Base-by-base conservation (phyloP, 208 protist genomes). In the Sergeia podlipaevii region DNA sequence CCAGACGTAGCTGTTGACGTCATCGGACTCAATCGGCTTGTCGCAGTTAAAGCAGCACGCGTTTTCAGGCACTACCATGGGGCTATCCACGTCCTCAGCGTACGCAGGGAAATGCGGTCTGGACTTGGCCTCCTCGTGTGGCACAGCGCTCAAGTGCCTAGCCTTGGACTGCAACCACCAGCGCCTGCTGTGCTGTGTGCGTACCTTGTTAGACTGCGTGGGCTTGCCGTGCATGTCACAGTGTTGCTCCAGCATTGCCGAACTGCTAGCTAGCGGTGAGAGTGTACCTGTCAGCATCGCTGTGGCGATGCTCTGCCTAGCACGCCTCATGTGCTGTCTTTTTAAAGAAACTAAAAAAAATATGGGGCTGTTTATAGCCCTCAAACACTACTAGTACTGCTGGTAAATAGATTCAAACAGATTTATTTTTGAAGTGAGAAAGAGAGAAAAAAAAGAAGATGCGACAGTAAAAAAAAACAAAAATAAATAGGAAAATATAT, bases 111-210 rank as follows among this genome's bases (percentile, higher is more conserved):
- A 92, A 64, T 91, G 84, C 15, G 88, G 88, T 0, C 82, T 63
- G 6, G 76, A 88, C 41, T 54, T 64, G 18, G 76, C 73, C 66
- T 95, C 88, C 29, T 91, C 82, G 64, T 91, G 88, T 1, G 80
- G 80, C 34, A 80, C 65, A 33, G 88, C 83, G 6, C 84, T 78
- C 41, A 95, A 74, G 55, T 90, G 84, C 34, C 75, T 74, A n/a
- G 88, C 80, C 76, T 95, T 95, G 30, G 84, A 89, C 67, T 95
- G 84, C 63, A 80, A 74, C 80, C 80, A 95, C 85, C 88, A 95
- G 6, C 80, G 88, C 1, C 75, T 67, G 48, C 77, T 91, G 74
- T 95, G 88, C 50, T 95, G 84, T 3, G 85, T 92, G 62, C 88
- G 84, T 15, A 91, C 83, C 56, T 95, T 95, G 70, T 95, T 84